Evolutionary conservation across 257 asterid species (phyloP).

Genomic region (Solanum chilense): DNA sequence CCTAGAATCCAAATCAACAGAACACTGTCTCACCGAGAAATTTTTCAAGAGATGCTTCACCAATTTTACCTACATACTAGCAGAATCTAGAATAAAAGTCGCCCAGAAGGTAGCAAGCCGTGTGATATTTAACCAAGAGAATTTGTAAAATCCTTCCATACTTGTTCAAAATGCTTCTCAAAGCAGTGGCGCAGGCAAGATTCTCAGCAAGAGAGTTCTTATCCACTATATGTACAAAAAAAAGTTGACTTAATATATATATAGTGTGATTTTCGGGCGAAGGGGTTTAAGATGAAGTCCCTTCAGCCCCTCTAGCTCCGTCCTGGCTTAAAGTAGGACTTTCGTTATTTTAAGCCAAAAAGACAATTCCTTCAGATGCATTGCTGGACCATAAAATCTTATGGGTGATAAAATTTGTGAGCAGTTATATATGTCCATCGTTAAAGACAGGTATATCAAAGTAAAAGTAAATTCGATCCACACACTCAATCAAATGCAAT

Average conservation of each 20-base stretch:
- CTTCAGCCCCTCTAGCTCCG: background rate
- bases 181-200: background rate
- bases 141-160: background rate
- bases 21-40: background rate
- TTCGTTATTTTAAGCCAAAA: background rate
- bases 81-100: background rate
- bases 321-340: background rate
- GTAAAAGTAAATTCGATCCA: background rate
- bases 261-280: background rate
- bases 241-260: background rate
- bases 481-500: background rate
- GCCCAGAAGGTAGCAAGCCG: background rate
- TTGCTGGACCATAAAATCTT: background rate
- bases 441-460: background rate
- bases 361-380: background rate
- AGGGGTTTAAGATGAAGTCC: background rate
- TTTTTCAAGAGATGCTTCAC: background rate
- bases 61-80: background rate
- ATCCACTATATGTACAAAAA: background rate
- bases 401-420: background rate
- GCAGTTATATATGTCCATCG: background rate
- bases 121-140: background rate
- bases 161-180: background rate
- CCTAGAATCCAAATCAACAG: background rate
- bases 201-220: background rate